These are phyloP conservation scores for Microstegium vimineum DNA, from an alignment of 176 grass and related monocot species.

Conservation along the genomic window DNA sequence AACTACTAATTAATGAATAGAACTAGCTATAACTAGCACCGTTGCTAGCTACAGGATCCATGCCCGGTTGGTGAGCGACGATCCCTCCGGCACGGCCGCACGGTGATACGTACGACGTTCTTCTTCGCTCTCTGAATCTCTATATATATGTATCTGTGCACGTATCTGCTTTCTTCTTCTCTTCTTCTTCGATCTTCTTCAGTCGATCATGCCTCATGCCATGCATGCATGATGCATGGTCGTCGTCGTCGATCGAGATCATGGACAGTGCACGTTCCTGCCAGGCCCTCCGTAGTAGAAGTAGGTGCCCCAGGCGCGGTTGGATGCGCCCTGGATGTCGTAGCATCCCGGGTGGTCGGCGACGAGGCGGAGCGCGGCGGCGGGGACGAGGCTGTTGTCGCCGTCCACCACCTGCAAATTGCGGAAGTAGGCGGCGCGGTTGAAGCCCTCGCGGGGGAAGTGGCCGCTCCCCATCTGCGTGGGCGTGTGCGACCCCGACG, in stretches of 20 bases:
- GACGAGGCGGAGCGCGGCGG: slow-evolving; percentile 45
- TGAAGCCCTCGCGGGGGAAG: slow-evolving; percentile 46
- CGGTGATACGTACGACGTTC: neutral
- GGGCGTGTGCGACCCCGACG: slow-evolving; percentile 55
- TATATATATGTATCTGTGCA: neutral
- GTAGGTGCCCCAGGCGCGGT: slow-evolving; percentile 62
- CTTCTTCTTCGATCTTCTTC: no score
- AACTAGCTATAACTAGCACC: neutral
- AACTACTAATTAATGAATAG: neutral
- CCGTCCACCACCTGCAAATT: slow-evolving; percentile 82
- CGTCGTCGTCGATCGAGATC: neutral
- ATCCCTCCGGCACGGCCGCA: neutral
- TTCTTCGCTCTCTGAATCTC: neutral
- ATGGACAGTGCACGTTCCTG: slow-evolving; percentile 55
- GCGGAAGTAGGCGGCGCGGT: slow-evolving; percentile 80
- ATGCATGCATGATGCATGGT: neutral
- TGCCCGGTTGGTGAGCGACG: neutral
- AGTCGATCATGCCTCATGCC: no score
- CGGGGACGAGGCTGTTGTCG: slow-evolving; percentile 79
- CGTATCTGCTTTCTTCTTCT: neutral
- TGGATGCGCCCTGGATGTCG: slow-evolving; percentile 47
- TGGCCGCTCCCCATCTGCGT: slow-evolving; percentile 86
- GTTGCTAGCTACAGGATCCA: neutral
- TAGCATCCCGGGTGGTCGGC: slow-evolving; percentile 76
- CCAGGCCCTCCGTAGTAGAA: slow-evolving; percentile 88